A percentile compares a stretch with the other conserved stretches of the same genome.
phyloP scores from a whole-genome alignment of 208 protist species.

The Lotmaria passim region DNA sequence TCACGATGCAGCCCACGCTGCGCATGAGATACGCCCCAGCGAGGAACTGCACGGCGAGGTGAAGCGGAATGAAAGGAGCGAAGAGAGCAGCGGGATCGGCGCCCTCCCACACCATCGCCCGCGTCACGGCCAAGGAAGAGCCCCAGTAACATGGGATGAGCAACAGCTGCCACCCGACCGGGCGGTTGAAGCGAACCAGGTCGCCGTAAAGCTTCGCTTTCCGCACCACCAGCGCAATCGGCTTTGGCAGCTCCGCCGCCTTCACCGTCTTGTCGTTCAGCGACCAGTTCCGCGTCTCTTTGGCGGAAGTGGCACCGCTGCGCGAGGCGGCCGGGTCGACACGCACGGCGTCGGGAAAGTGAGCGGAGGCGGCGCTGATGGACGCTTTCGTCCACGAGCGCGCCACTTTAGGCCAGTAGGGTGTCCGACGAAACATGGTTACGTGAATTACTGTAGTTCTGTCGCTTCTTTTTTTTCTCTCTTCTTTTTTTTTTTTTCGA shows the following conservation, averaged over 20 bases:
- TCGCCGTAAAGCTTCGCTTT: constrained; percentile 58
- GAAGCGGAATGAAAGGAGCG: constrained; percentile 82
- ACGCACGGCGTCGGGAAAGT: constrained; percentile 72
- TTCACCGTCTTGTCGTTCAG: constrained; percentile 48
- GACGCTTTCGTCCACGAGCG: constrained; percentile 77
- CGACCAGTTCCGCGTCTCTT: constrained; percentile 68
- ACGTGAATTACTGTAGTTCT: too few relatives aligned
- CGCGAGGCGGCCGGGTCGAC: constrained; percentile 67
- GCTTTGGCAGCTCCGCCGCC: constrained; percentile 44
- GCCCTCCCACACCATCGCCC: constrained; percentile 84
- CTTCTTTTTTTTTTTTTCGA: too few relatives aligned
- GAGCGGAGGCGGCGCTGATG: constrained; percentile 60
- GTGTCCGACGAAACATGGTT: constrained; percentile 69
- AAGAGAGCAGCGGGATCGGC: constrained; percentile 79
- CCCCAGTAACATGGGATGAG: constrained; percentile 86
- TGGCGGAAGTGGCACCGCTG: constrained; percentile 49
- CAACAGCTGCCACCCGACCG: constrained; percentile 78
- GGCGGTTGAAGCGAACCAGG: constrained; percentile 69
- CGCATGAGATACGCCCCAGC: constrained; percentile 84
- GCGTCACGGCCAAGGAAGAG: constrained; percentile 73
- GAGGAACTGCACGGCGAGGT: constrained; percentile 68
- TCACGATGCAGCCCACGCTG: constrained; percentile 82
- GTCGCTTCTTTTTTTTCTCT: too few relatives aligned
- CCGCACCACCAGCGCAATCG: constrained; percentile 33
- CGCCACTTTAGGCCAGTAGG: constrained; percentile 58